Base-by-base conservation (phyloP, 2,329 filamentous ascomycete genomes). In the Cladosporium colombiae region DNA sequence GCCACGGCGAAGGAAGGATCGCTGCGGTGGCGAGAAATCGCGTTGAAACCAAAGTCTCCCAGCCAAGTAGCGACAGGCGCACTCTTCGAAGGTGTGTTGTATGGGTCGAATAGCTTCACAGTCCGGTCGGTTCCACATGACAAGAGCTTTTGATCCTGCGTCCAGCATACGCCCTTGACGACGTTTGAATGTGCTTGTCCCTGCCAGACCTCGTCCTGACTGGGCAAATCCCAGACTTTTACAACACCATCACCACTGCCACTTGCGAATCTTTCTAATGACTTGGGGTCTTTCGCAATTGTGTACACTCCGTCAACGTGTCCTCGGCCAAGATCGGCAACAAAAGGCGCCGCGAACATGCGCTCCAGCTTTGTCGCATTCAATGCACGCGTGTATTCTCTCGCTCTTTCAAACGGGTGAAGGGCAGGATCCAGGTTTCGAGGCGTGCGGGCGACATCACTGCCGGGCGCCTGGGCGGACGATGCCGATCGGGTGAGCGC, bases 341-440 rank as follows among this genome's bases (percentile, higher is more conserved):
- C 81, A 75, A 97, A 97, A 3, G 91, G 91, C 62, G 89, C 84
- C 33, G 89, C 89, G 78, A 96, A 96, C 90, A 97, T 94, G 72
- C 93, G 90, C 80, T 97, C 92, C 68, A 97, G 81, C 78, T 97
- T 97, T 66, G 93, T 92, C 29, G 93, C 93, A 86, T 92, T 91
- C 68, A 91, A 82, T 13, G 89, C 89, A 71, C 89, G 81, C 16
- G 89, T 92, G 76, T 93, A 94, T 81, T 97, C 93, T 78, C 93
- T 84, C 56, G 93, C 93, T 74, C 92, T 86, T 80, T 96, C 93
- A 79, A 97, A 97, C 2, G 92, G 93, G 80, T 97, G 93, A 67
- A 94, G 85, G 50, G 91, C 89, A 31, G 93, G 91, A 80, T 96
- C 91, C 74, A 96, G 78, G 78, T 91, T 91, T 70, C 88, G 86